phyloP scores from a whole-genome alignment of 495 filamentous ascomycete genomes.

The Daldinia vernicosa region DNA sequence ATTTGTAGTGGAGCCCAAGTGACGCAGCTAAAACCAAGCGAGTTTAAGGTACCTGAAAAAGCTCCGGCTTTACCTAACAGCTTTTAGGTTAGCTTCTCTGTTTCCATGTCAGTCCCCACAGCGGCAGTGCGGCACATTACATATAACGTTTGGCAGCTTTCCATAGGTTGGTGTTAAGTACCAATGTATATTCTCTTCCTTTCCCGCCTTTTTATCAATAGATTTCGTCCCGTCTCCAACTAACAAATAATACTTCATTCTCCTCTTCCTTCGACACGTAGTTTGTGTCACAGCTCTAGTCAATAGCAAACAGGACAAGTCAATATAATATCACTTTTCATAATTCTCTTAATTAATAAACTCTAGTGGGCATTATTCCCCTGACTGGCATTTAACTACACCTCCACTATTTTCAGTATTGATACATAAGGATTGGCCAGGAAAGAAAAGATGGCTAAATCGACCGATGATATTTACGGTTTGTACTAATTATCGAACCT shows the following conservation, averaged over 20 bases:
- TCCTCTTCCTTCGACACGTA: not conserved
- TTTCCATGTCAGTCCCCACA: not conserved
- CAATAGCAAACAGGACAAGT: not conserved
- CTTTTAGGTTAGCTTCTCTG: not conserved
- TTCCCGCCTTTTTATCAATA: not conserved
- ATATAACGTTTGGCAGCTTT: not conserved
- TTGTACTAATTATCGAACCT: no score
- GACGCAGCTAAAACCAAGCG: constrained; percentile 25
- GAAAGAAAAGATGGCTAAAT: no score
- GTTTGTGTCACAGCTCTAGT: not conserved
- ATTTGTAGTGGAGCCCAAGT: constrained; percentile 29
- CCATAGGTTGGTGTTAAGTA: no score
- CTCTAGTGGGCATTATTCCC: not conserved
- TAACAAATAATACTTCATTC: not conserved
- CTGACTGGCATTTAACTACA: no score
- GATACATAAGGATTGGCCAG: no score
- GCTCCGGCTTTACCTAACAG: constrained; percentile 16
- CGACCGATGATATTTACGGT: no score
- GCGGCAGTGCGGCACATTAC: constrained; percentile 1
- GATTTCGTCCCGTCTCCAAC: not conserved
- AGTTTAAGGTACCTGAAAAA: constrained; percentile 19
- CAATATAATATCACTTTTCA: not conserved
- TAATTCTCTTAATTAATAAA: not conserved
- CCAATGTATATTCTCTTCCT: no score
- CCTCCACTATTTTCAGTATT: no score